Evolutionary conservation across 2,329 filamentous ascomycete genomes (phyloP).

Genomic region (Fusarium chuoi): DNA sequence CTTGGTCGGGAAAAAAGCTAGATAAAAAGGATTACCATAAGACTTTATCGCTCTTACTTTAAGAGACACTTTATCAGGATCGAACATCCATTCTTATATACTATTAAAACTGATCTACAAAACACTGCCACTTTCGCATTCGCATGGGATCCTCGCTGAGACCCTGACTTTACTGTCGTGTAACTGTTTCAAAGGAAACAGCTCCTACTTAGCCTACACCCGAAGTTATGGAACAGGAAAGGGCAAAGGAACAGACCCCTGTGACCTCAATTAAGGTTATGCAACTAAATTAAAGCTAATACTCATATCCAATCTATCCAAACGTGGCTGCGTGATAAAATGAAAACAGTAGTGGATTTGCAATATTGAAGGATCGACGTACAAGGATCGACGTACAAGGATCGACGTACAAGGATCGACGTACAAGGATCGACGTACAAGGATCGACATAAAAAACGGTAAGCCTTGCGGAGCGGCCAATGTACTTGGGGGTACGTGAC

Average conservation of each 20-base stretch:
- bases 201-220: not conserved
- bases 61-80: not conserved
- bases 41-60: too few species aligned
- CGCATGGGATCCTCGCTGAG: not conserved
- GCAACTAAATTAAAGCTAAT: not conserved
- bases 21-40: not conserved
- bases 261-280: not conserved
- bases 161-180: not conserved
- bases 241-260: not conserved
- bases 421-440: not conserved
- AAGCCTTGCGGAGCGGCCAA: not conserved
- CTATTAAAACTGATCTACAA: not conserved
- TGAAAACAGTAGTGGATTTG: not conserved
- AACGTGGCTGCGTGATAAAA: not conserved
- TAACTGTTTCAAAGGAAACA: not conserved
- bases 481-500: not conserved
- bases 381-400: not conserved
- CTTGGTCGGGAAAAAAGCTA: too few species aligned
- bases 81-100: not conserved
- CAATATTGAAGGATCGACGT: not conserved
- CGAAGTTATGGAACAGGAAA: not conserved
- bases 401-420: not conserved
- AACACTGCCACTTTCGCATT: constrained; percentile 14
- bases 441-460: not conserved
- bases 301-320: not conserved